Conservation (phyloP, 2,329 filamentous ascomycete species). For the Phyllosticta paracitricarpa region DNA sequence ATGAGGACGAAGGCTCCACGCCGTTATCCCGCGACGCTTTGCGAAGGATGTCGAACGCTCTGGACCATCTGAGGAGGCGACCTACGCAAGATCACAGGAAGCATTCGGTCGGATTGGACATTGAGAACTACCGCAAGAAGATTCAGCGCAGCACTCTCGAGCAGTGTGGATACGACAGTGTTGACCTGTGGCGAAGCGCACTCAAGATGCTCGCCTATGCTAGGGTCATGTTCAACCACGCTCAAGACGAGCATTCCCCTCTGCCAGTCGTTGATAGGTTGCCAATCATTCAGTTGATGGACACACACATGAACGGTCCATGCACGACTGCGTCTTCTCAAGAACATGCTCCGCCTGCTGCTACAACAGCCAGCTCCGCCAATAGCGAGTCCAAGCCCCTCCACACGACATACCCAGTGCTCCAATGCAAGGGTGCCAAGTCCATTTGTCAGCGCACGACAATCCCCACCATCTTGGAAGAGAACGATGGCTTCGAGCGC, state of each 20-base stretch:
- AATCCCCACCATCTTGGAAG: not conserved
- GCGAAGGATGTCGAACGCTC: too few relatives aligned
- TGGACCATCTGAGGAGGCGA: not conserved
- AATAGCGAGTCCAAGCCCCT: not conserved
- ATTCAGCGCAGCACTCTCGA: conserved; percentile 31
- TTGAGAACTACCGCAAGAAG: conserved; percentile 23
- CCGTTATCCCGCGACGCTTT: too few relatives aligned
- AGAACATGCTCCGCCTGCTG: not conserved
- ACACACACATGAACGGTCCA: not conserved
- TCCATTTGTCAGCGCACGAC: not conserved
- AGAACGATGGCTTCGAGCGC: conserved; percentile 8
- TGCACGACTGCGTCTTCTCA: not conserved
- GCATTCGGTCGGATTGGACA: conserved; percentile 1
- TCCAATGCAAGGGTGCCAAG: not conserved
- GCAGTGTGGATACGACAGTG: conserved; percentile 19
- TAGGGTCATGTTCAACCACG: conserved; percentile 16
- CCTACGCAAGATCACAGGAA: conserved; percentile 1
- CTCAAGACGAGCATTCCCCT: conserved; percentile 1
- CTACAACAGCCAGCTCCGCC: not conserved
- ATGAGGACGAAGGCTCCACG: not conserved
- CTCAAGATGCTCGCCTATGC: conserved; percentile 22
- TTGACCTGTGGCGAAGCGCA: conserved; percentile 30
- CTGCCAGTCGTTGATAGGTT: not conserved
- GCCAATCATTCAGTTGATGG: conserved; percentile 6
- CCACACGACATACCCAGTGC: not conserved